Evolutionary conservation across 805 yeast genomes (phyloP), one percentile per base, ranked within the genome.

Genomic region (Cyberlindnera misumaiensis): DNA sequence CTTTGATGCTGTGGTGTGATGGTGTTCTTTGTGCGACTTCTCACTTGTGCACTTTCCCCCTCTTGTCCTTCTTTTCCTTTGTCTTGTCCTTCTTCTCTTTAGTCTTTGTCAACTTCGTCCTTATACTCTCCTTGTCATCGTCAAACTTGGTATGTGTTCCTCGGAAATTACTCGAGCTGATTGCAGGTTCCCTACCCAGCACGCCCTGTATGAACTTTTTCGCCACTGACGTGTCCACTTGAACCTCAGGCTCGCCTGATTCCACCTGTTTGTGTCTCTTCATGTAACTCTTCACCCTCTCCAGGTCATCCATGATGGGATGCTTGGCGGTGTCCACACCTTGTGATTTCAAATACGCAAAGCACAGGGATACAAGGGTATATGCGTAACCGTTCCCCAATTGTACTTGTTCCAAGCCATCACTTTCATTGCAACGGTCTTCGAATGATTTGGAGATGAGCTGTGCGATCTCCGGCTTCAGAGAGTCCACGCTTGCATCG

Each of bases 271-370:
- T 75, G 28, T 74, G 68, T 51, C 77, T 68, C 28, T 69, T 69
- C 77, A 83, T 80, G 47, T 80, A 82, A n/a, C 67, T 52, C 55
- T 81, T 83, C 30, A 84, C 80, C 44, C 88, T 65, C 7, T 64
- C 67, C 37, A 85, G 62, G 51, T 83, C 94, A 24, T 62, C 62
- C 78, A 80, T 76, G 15, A 87, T 72, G 2, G 81, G 78, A 47
- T 82, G 86, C 4, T 41, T 44, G 10, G 67, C 68, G 1, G 80
- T 72, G 41, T 78, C 74, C 12, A 67, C 57, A 1, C 90, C 90
- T 12, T 60, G 60, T 0, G 77, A 52, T 46, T 82, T 78, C 41
- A 82, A 56, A 49, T 77, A 74, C 4, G 82, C 70, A 56, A 73
- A 80, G 39, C 77, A 62, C 15, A 77, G 51, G 0, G 87, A 77